These are phyloP conservation scores for Meripilus lineatus DNA, from an alignment of 1,284 basidiomycete genomes.

Conservation along the genomic window DNA sequence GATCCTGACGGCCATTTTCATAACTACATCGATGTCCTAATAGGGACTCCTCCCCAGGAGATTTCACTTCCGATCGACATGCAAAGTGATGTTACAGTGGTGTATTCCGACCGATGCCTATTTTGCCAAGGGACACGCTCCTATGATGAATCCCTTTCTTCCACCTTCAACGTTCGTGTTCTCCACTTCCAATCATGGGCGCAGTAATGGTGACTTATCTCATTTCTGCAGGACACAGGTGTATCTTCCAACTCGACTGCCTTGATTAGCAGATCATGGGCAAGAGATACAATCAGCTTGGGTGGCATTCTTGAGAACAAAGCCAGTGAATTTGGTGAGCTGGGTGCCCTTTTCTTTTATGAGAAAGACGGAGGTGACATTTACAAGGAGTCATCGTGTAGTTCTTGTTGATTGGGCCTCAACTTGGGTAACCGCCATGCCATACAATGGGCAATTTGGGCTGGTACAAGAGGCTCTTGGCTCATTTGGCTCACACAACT, in stretches of 20 bases:
- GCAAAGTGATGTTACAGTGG: background rate
- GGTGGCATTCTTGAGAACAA: slow-evolving; percentile 1
- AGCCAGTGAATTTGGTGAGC: slow-evolving; percentile 1
- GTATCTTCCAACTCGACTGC: background rate
- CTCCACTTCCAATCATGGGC: background rate
- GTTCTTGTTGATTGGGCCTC: too few relatives aligned
- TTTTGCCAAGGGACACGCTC: slow-evolving; percentile 2
- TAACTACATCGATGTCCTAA: slow-evolving; percentile 5
- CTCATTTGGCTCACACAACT: too few relatives aligned
- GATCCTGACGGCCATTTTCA: too few relatives aligned
- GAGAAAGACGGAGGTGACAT: too few relatives aligned
- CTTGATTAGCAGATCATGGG: slow-evolving; percentile 1
- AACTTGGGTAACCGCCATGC: too few relatives aligned
- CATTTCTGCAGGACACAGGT: background rate
- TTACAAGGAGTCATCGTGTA: too few relatives aligned
- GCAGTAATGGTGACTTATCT: background rate
- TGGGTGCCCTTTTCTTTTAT: too few relatives aligned
- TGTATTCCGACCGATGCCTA: background rate
- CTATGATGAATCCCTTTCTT: background rate
- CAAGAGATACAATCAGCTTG: slow-evolving; percentile 4
- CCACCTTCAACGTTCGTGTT: slow-evolving; percentile 1
- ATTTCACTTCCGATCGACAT: slow-evolving; percentile 5
- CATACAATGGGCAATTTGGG: slow-evolving; percentile 4
- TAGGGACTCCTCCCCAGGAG: slow-evolving; percentile 6
- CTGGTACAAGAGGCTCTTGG: background rate